Base-by-base conservation (phyloP, 2,329 filamentous ascomycete genomes). In the Cyanodermella asteris region DNA sequence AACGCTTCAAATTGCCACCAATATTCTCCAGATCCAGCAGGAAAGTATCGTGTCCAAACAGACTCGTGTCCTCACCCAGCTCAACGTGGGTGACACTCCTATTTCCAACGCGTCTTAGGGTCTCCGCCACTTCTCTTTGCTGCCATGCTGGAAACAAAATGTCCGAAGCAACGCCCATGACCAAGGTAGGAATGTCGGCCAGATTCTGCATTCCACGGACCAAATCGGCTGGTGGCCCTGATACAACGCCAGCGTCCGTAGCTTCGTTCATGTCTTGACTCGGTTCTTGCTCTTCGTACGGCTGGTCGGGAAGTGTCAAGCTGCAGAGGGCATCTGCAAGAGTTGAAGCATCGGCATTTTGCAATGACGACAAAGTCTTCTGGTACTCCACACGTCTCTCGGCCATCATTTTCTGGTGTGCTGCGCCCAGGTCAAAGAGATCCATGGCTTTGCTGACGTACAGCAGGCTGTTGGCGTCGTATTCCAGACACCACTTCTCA, bases 401-500 rank as follows among this genome's bases (percentile, higher is more conserved):
- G 82, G 55, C 56, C 64, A 33, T 97, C 94, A 40, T 82, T 81
- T 25, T 57, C 78, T 8, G 56, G 68, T 38, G 87, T 20, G 66
- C 61, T 23, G 56, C 55, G 13, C 87, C 81, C 0, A 97, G 63
- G 40, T 97, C 87, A 46, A 97, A 97, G 8, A 97, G 59, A 43
- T 97, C 87, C 87, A 97, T 97, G 5, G 87, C 87, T 51, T 97
- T 97, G 46, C 80, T 91, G 28, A 97, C 78, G 46, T 97, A 97
- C 3, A 97, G 58, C 19, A 94, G 54, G 42, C 81, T 91, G 50
- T 97, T 97, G 14, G 87, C 70, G 41, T 97, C 87, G 45, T 94
- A 94, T 34, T 87, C 82, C 14, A 97, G 60, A 44, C 81, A 93
- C 57, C 91, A 97, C 49, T 97, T 97, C 55, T 97, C 87, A 12